Conservation (phyloP, 2,329 filamentous ascomycete genomes). For the Phialemoniopsis sp. region DNA sequence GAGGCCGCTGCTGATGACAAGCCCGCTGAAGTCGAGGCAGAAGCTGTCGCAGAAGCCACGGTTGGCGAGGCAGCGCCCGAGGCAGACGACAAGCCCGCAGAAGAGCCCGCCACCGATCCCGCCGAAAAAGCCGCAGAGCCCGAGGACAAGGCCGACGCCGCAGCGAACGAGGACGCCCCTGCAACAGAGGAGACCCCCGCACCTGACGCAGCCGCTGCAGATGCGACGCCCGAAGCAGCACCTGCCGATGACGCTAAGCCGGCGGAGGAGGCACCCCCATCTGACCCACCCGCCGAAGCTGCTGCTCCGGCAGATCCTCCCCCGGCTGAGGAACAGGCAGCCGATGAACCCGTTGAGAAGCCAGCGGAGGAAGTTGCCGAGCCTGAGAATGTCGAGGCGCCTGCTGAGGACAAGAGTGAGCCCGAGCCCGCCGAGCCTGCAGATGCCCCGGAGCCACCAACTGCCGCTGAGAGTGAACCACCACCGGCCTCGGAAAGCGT, state of each 20-base stretch:
- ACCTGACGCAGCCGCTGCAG: neutral
- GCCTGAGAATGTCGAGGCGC: too few relatives aligned
- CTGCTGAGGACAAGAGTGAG: constrained; percentile 8
- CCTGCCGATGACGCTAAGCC: too few relatives aligned
- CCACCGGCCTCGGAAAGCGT: too few relatives aligned
- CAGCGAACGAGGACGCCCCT: too few relatives aligned
- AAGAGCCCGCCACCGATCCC: constrained; percentile 1
- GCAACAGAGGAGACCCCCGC: neutral
- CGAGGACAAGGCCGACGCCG: neutral
- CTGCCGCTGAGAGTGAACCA: neutral
- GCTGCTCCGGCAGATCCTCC: constrained; percentile 5
- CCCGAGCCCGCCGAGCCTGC: constrained; percentile 8
- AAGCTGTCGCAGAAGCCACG: neutral
- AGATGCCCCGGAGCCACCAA: neutral
- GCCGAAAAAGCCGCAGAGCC: neutral
- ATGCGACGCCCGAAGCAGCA: too few relatives aligned
- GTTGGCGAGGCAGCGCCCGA: neutral
- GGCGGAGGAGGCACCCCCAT: too few relatives aligned
- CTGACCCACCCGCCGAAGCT: neutral
- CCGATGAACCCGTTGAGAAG: neutral
- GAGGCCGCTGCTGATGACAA: too few relatives aligned
- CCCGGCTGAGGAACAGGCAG: constrained; percentile 5
- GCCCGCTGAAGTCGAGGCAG: too few relatives aligned
- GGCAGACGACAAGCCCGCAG: neutral
- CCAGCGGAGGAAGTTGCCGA: constrained; percentile 4